phyloP scores from a whole-genome alignment of 345 rosid species.

The Brassica nigra region DNA sequence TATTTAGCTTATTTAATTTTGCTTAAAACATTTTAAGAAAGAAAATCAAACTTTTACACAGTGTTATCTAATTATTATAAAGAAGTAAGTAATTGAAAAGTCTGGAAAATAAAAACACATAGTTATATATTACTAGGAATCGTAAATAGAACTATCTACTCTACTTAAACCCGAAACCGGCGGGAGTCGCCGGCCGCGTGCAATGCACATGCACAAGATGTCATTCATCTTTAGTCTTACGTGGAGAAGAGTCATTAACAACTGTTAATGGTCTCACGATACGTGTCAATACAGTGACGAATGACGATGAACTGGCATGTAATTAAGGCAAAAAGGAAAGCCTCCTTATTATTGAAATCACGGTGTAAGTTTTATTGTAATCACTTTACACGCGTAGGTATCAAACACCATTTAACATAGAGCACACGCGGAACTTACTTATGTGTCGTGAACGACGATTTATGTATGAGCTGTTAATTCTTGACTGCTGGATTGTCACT shows the following conservation, averaged over 20 bases:
- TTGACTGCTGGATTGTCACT: constrained; percentile 30
- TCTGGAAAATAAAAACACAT: background rate
- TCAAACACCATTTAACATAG: constrained; percentile 20
- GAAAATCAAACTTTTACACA: background rate
- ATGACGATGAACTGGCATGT: constrained; percentile 25
- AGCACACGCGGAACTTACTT: constrained; percentile 31
- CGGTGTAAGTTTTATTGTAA: constrained; percentile 18
- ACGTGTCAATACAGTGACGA: constrained; percentile 17
- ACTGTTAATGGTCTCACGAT: background rate
- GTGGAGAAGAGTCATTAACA: constrained; percentile 25
- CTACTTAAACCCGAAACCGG: background rate
- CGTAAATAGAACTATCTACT: too few relatives aligned
- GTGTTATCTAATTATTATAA: background rate
- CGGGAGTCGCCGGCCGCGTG: background rate
- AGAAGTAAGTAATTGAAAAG: background rate
- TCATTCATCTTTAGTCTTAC: background rate
- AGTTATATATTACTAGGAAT: background rate
- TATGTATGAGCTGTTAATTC: constrained; percentile 36
- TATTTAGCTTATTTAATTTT: background rate
- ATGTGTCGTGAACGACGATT: background rate
- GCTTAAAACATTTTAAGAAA: background rate
- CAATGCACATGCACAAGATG: background rate
- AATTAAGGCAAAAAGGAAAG: constrained; percentile 21
- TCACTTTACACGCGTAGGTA: constrained; percentile 28
- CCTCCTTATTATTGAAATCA: constrained; percentile 36